Conservation (phyloP, 768 basidiomycete genomes). For the Candolleomyces eurysporus region DNA sequence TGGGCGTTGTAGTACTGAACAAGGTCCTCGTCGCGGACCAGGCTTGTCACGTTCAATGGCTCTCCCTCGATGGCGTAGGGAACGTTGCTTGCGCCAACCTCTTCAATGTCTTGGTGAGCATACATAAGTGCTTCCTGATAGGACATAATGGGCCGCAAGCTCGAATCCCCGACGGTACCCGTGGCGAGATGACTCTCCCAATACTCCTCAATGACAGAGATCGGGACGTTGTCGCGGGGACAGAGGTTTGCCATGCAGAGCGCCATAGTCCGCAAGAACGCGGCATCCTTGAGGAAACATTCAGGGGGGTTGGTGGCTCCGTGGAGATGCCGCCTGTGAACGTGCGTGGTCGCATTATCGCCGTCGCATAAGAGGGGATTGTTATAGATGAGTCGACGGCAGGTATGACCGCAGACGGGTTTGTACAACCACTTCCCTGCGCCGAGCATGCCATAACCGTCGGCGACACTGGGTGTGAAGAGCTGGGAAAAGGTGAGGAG, state of each 20-base stretch:
- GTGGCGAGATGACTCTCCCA: slow-evolving; percentile 13
- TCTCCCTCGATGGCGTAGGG: background rate
- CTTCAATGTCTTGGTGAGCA: slow-evolving; percentile 5
- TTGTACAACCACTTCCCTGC: slow-evolving; percentile 5
- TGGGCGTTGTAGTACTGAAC: background rate
- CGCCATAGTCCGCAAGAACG: slow-evolving; percentile 7
- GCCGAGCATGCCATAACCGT: slow-evolving; percentile 6
- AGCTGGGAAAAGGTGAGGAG: background rate
- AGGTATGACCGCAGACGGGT: slow-evolving; percentile 9
- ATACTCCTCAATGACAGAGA: slow-evolving; percentile 8
- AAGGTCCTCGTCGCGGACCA: slow-evolving; percentile 1
- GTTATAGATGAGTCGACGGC: background rate
- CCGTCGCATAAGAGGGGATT: slow-evolving; percentile 1
- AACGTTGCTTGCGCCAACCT: background rate
- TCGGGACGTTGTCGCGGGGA: background rate
- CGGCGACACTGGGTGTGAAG: background rate
- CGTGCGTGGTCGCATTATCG: background rate
- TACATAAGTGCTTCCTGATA: slow-evolving; percentile 6
- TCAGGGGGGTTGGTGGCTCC: background rate
- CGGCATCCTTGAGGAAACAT: slow-evolving; percentile 9
- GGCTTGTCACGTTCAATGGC: slow-evolving; percentile 7
- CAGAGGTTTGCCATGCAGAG: slow-evolving; percentile 8
- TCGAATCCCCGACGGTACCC: slow-evolving; percentile 5
- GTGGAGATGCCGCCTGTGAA: background rate
- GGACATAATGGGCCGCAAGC: slow-evolving; percentile 3